A percentile compares a stretch with the other conserved stretches of the same genome.
phyloP scores from a whole-genome alignment of 495 filamentous ascomycete species.

The Penicillium diatomitis region DNA sequence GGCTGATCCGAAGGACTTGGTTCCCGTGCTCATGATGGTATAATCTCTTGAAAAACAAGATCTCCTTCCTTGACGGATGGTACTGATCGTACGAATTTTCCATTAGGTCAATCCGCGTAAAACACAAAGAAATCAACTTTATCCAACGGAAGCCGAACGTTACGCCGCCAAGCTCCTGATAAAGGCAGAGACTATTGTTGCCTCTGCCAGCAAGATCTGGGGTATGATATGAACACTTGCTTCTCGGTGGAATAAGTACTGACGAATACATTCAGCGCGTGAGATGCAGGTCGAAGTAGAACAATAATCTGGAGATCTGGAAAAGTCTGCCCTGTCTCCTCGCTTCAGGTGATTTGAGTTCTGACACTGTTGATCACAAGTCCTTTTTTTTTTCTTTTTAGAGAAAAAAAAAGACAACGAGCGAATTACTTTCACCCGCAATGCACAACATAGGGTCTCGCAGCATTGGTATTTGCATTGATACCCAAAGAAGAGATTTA shows the following conservation, averaged over 20 bases:
- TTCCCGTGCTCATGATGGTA: constrained; percentile 63
- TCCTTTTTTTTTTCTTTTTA: no score
- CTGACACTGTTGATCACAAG: no score
- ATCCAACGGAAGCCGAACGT: constrained; percentile 50
- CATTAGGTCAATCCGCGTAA: constrained; percentile 41
- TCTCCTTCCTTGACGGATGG: no score
- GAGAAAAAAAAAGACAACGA: no score
- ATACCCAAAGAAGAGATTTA: neutral
- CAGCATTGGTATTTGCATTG: constrained; percentile 4
- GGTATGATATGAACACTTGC: constrained; percentile 32
- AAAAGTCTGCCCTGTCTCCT: neutral
- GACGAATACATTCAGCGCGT: constrained; percentile 19
- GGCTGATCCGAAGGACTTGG: constrained; percentile 55
- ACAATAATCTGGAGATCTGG: constrained; percentile 11
- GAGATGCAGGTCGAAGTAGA: constrained; percentile 39
- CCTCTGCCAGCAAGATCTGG: constrained; percentile 65
- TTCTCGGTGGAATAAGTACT: constrained; percentile 1
- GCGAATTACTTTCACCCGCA: no score
- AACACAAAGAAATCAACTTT: constrained; percentile 46
- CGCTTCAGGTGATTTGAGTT: neutral
- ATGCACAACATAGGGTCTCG: no score
- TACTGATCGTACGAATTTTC: no score
- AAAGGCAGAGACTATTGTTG: constrained; percentile 61
- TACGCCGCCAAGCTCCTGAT: constrained; percentile 53
- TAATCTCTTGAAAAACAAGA: neutral